Evolutionary conservation across 2,329 filamentous ascomycete species (phyloP), one percentile per base, ranked within the genome.

Genomic region (Botrytis fragariae): DNA sequence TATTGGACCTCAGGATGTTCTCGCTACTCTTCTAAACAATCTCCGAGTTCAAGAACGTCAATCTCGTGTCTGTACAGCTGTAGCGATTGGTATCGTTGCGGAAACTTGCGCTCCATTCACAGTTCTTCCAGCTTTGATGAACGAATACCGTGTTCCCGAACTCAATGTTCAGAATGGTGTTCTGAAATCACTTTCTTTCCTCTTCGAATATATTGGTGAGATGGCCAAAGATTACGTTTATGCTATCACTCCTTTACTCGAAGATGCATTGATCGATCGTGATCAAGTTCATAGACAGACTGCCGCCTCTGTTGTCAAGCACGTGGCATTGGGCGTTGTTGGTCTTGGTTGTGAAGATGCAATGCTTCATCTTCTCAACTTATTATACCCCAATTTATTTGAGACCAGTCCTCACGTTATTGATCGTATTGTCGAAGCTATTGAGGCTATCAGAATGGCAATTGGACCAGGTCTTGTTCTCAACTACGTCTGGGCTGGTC

Each of bases 181-280:
- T 48, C 90, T 99, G 81, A 99, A 99, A 83, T 95, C 95, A 8
- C 88, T 99, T 71, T 97, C 93, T 10, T 99, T 99, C 87, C 87
- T 99, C 75, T 99, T 98, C 81, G 96, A 99, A 81, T 99, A 99
- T 84, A 99, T 99, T 82, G 96, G 96, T 76, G 96, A 99, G 83
- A 98, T 99, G 96, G 94, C 94, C 76, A 99, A 98, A 84, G 96
- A 99, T 83, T 99, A 99, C 82, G 96, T 99, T 81, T 99, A 99
- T 81, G 96, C 97, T 29, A 95, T 99, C 48, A 98, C 95, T 3
- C 96, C 96, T 10, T 86, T 99, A 16, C 90, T 99, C 2, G 96
- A 99, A 81, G 96, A 99, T 81, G 96, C 97, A 3, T 90, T 99
- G 75, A 98, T 98, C 83, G 96, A 99, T 83, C 92, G 96, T 75